Percentiles rank a stretch among this genome's conserved stretches.
Conservation (phyloP, 73 alveolate species). For the Paramecium primaurelia region DNA sequence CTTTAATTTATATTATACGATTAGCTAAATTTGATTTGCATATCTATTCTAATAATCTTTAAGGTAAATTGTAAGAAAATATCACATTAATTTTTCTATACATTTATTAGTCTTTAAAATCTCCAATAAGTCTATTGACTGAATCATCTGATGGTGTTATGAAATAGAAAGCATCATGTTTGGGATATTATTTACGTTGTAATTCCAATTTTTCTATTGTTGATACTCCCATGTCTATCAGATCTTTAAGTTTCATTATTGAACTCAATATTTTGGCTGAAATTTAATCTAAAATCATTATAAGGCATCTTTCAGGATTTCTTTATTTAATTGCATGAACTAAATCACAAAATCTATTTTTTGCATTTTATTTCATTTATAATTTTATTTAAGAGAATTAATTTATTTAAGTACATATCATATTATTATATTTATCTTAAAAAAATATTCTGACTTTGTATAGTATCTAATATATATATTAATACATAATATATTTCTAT, state of each 20-base stretch:
- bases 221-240: constrained; percentile 23
- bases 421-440: too few species aligned
- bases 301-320: constrained; percentile 18
- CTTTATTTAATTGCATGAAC: neutral
- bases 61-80: neutral
- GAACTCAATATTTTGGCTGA: neutral
- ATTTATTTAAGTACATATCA: too few species aligned
- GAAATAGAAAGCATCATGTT: constrained; percentile 12
- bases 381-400: too few species aligned
- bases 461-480: too few species aligned
- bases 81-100: constrained; percentile 10
- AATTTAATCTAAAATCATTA: neutral
- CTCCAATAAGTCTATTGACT: neutral
- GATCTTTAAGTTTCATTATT: neutral
- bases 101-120: neutral
- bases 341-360: constrained; percentile 12
- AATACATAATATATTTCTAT: too few species aligned
- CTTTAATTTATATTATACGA: neutral
- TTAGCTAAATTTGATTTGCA: neutral
- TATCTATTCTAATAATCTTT: neutral
- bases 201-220: constrained; percentile 30
- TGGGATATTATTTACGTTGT: neutral
- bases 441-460: too few species aligned
- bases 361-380: constrained; percentile 1
- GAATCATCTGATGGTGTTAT: neutral